These are phyloP conservation scores for Ganoderma lucidum DNA, from an alignment of 1,284 basidiomycete genomes.

Conservation along the genomic window DNA sequence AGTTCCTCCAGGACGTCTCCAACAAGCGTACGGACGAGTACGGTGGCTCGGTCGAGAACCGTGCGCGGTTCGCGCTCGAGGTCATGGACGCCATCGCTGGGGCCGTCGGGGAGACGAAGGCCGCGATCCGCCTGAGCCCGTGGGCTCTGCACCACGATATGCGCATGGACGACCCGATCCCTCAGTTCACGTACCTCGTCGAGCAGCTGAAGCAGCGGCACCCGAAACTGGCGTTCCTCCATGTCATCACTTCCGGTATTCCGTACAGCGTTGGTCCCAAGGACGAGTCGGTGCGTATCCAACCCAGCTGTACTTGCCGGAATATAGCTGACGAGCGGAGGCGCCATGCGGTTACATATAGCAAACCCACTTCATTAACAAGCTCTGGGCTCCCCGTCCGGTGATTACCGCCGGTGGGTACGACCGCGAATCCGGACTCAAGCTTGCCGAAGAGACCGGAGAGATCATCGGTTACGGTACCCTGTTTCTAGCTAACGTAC, in stretches of 20 bases:
- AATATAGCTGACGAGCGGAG: background rate
- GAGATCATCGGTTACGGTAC: conserved; percentile 55
- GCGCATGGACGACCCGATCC: conserved; percentile 54
- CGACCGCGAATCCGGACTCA: conserved; percentile 29
- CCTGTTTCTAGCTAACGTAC: conserved; percentile 52
- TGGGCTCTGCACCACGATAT: conserved; percentile 16
- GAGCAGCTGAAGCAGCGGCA: conserved; percentile 46
- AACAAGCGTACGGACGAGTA: conserved; percentile 68
- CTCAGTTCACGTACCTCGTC: conserved; percentile 50
- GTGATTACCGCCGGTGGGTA: conserved; percentile 46
- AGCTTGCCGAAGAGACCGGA: conserved; percentile 41
- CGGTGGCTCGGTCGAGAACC: conserved; percentile 63
- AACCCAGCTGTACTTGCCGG: background rate
- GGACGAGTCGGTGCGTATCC: conserved; percentile 12
- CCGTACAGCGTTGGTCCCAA: conserved; percentile 24
- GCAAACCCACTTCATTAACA: conserved; percentile 37
- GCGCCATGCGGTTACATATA: background rate
- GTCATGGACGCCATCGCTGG: conserved; percentile 53
- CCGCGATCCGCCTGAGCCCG: conserved; percentile 48
- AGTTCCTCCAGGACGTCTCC: conserved; percentile 50
- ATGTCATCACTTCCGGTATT: conserved; percentile 51
- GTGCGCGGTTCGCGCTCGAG: conserved; percentile 56
- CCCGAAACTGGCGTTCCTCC: conserved; percentile 67
- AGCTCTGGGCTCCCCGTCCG: conserved; percentile 38
- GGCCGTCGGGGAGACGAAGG: conserved; percentile 47